Conservation (phyloP, 1,139 yeast genomes). For the Geotrichum aggregatum region DNA sequence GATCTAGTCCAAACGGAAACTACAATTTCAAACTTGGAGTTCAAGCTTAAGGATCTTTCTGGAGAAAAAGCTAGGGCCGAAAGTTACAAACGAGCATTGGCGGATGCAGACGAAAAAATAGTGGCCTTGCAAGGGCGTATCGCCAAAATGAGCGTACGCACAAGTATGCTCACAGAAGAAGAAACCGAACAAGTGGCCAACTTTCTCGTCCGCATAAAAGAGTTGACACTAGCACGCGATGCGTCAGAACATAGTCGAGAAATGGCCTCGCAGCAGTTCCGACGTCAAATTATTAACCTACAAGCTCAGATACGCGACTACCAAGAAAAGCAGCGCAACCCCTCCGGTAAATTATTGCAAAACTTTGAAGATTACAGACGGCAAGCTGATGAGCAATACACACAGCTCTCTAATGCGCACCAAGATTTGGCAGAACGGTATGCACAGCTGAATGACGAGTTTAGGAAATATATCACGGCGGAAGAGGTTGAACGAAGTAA, state of each 20-base stretch:
- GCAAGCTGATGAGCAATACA: constrained; percentile 26
- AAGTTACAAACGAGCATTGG: constrained; percentile 25
- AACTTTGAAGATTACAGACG: constrained; percentile 24
- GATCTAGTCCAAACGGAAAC: constrained; percentile 21
- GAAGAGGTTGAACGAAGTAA: background rate
- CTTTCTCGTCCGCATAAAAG: constrained; percentile 10
- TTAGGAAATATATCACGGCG: constrained; percentile 18
- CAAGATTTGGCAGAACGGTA: constrained; percentile 28
- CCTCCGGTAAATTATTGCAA: constrained; percentile 21
- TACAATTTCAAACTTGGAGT: constrained; percentile 28
- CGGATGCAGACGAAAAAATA: constrained; percentile 26
- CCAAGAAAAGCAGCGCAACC: constrained; percentile 21
- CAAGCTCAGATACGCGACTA: constrained; percentile 21
- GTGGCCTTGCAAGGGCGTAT: constrained; percentile 14
- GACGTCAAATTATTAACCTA: constrained; percentile 24
- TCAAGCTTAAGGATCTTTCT: constrained; percentile 25
- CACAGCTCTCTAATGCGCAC: constrained; percentile 28
- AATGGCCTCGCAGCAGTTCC: constrained; percentile 19
- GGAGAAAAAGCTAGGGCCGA: constrained; percentile 23
- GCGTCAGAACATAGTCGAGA: constrained; percentile 23
- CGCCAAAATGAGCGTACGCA: background rate
- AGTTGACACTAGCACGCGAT: constrained; percentile 14
- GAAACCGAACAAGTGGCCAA: constrained; percentile 10
- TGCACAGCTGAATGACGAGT: constrained; percentile 23
- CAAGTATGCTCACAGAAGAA: constrained; percentile 1